Base-by-base conservation (phyloP, 768 basidiomycete genomes). In the Mycena leptocephala region DNA sequence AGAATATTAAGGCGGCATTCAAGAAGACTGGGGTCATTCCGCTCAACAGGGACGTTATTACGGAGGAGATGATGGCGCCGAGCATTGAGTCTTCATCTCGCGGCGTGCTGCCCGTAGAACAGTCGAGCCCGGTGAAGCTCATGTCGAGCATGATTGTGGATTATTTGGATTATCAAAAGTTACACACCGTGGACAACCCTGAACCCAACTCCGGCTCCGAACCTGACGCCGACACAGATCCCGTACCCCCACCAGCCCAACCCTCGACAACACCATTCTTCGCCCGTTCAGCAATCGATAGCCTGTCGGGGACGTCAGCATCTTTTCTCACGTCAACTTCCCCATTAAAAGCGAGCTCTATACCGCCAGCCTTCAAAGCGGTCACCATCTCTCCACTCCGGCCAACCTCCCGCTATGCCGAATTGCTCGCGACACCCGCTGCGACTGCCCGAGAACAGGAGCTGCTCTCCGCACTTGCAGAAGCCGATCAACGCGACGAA, bases 11-110 rank as follows among this genome's bases (percentile, higher is more conserved):
- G 48, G 18, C 78, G 2, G 84, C 84, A 26, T 86, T 86, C 61
- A 33, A 62, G 14, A 80, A 79, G 51, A 86, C 84, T 11, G 84
- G 86, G n/a, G n/a, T n/a, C n/a, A n/a, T n/a, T n/a, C n/a, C n/a
- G n/a, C n/a, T n/a, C n/a, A n/a, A n/a, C n/a, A 11, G 78, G 7
- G 56, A 77, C 30, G 71, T 81, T 5, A 62, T 86, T 18, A 78
- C 82, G 33, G 48, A 33, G 5, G 70, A 71, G 22, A 78, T 79
- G 79, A 80, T 85, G 78, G 80, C 80, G 0, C 83, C 83, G 53
- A 70, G 70, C 24, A 2, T 62, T 0, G 70, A 48, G 32, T 53
- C 66, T 3, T 68, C 66, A 8, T 35, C 32, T 7, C 66, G 33
- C 33, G 68, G 39, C 14, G 22, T 26, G 9, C 56, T 70, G 2